Conservation (phyloP, 1,284 basidiomycete species). For the Phaffia rhodozyma region DNA sequence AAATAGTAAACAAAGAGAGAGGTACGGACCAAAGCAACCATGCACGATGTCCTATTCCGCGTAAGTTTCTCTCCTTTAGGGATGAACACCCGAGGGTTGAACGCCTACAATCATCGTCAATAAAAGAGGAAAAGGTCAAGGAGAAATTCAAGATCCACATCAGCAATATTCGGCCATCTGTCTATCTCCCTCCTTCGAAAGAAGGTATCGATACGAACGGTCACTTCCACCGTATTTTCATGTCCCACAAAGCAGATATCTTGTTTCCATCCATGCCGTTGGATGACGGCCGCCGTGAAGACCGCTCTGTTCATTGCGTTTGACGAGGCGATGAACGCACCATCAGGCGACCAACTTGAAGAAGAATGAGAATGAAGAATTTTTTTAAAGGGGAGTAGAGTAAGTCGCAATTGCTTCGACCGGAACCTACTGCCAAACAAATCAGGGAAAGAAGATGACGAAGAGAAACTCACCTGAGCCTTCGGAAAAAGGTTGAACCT, state of each 20-base stretch:
- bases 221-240: constrained; percentile 94
- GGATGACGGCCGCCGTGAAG: constrained; percentile 91
- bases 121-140: background rate
- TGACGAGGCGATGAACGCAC: constrained; percentile 90
- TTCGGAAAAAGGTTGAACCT: constrained; percentile 85
- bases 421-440: background rate
- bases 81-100: constrained; percentile 85
- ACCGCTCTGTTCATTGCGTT: constrained; percentile 97
- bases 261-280: constrained; percentile 70
- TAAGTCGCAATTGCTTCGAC: background rate
- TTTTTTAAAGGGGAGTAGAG: background rate
- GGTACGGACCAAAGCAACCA: constrained; percentile 85
- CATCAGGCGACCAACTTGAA: constrained; percentile 91
- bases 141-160: constrained; percentile 7
- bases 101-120: constrained; percentile 43
- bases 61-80: constrained; percentile 41
- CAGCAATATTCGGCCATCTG: constrained; percentile 15
- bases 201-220: constrained; percentile 43
- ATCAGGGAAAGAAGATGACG: background rate
- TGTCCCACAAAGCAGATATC: constrained; percentile 92
- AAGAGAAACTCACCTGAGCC: constrained; percentile 55
- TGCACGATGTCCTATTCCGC: constrained; percentile 30
- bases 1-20: constrained; percentile 21
- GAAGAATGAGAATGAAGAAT: background rate
- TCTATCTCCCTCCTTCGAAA: constrained; percentile 21